Base-by-base conservation (phyloP, 106 monocot genomes). In the Allium sativum region DNA sequence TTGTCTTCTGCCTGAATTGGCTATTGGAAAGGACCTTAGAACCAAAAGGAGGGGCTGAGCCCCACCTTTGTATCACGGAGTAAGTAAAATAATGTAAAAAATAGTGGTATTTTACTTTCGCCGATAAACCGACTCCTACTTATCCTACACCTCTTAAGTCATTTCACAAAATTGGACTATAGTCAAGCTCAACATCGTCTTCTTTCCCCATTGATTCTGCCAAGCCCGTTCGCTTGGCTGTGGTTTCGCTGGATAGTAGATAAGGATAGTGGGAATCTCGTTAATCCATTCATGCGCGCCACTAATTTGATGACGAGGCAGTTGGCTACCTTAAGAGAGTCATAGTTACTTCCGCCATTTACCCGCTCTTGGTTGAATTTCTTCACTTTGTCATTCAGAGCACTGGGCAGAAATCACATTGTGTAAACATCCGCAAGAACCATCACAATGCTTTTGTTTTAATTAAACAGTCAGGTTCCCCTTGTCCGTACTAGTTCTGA, bases 301-400 rank as follows among this genome's bases (percentile, higher is more conserved):
- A 70, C 70, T 70, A 70, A 70, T 70, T 70, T 61, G 62, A 70
- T 70, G 58, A 65, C 81, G 81, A 81, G 81, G 76, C 81, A 81
- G 76, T 81, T 76, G 81, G 81, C 76, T 81, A 81, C 81, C 81
- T 81, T 81, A 81, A 81, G 81, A 81, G 81, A 81, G 80, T 75
- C 80, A 80, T 75, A 80, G 80, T 80, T 80, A 75, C 74, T 80
- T 74, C 80, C 80, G 75, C 71, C 75, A 61, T 75, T 75, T 71
- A 80, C 75, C 71, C 79, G 79, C 65, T 74, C 79, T 79, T 80
- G 80, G 79, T 79, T 76, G 76, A 85, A 85, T 85, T 81, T 85
- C 80, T 81, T 81, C 80, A 85, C 85, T 74, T 77, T 85, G 80
- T 77, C 80, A 85, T 80, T 85, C 77, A 77, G 80, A 85, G 85